Conservation (phyloP, 1,284 basidiomycete species). For the Kwoniella shivajii region DNA sequence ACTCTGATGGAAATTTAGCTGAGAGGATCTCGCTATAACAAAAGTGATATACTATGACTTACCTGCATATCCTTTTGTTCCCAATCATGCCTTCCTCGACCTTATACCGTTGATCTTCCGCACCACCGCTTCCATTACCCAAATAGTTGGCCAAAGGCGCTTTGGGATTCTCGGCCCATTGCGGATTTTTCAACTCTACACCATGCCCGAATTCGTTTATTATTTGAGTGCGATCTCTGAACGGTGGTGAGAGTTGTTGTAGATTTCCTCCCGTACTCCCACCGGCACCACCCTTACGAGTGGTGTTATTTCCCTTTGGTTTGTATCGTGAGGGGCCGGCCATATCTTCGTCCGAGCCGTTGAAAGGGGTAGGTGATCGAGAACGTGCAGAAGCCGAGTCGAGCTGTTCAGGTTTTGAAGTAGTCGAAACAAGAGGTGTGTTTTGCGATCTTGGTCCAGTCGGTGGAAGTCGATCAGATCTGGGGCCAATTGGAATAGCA, state of each 20-base stretch:
- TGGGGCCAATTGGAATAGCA: slow-evolving; percentile 23
- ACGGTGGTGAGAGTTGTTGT: slow-evolving; percentile 28
- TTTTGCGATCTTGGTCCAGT: slow-evolving; percentile 12
- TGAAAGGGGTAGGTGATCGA: not conserved
- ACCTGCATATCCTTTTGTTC: slow-evolving; percentile 41
- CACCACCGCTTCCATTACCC: slow-evolving; percentile 35
- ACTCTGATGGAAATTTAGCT: slow-evolving; percentile 25
- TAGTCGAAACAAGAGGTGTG: not conserved
- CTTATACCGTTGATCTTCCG: slow-evolving; percentile 34
- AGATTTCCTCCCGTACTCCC: not conserved
- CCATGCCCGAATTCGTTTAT: slow-evolving; percentile 21
- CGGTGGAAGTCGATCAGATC: slow-evolving; percentile 11
- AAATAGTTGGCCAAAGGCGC: slow-evolving; percentile 51
- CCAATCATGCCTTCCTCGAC: slow-evolving; percentile 37
- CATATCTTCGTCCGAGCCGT: slow-evolving; percentile 9
- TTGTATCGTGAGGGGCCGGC: slow-evolving; percentile 13
- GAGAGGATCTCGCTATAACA: not conserved
- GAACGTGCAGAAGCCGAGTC: not conserved
- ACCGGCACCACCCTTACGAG: slow-evolving; percentile 2
- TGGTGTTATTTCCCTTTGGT: not conserved
- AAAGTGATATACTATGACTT: slow-evolving; percentile 9
- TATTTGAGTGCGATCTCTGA: slow-evolving; percentile 36
- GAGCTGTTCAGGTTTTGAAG: not conserved
- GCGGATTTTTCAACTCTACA: slow-evolving; percentile 38
- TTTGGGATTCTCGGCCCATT: slow-evolving; percentile 53